phyloP scores from a whole-genome alignment of 2,329 filamentous ascomycete genomes.

The Emydomyces testavorans region DNA sequence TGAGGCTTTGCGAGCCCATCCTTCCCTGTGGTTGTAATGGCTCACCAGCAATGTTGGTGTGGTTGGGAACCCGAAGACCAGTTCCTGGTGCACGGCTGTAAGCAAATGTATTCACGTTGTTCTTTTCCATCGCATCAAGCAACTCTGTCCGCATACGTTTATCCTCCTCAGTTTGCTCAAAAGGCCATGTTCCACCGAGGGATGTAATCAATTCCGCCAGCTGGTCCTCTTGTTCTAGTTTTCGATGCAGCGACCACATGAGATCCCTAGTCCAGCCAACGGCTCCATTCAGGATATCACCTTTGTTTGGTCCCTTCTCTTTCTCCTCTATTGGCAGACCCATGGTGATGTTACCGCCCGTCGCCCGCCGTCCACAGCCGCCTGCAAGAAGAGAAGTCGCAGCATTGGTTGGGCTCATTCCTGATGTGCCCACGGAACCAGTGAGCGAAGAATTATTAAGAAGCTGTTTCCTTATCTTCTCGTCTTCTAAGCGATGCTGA shows the following conservation, averaged over 20 bases:
- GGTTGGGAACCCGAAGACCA: constrained; percentile 80
- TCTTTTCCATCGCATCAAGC: constrained; percentile 72
- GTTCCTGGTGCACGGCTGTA: constrained; percentile 77
- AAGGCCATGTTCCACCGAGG: constrained; percentile 64
- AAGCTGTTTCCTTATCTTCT: constrained; percentile 91
- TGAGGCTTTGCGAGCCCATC: constrained; percentile 51
- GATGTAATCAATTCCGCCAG: constrained; percentile 63
- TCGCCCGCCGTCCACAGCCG: constrained; percentile 67
- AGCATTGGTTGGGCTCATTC: constrained; percentile 45
- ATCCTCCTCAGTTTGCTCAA: constrained; percentile 81
- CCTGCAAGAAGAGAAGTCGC: constrained; percentile 83
- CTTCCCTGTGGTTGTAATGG: constrained; percentile 41
- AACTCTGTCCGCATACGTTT: constrained; percentile 91
- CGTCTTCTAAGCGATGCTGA: constrained; percentile 82
- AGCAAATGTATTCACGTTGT: constrained; percentile 60
- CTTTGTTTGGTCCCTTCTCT: constrained; percentile 97
- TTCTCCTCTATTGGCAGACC: constrained; percentile 91
- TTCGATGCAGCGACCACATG: constrained; percentile 91
- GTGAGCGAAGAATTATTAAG: constrained; percentile 85
- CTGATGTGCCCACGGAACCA: constrained; percentile 61
- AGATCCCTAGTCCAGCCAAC: constrained; percentile 95
- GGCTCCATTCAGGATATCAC: constrained; percentile 91
- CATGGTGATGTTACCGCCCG: constrained; percentile 77
- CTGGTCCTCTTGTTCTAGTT: constrained; percentile 80
- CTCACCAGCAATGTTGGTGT: constrained; percentile 83